A percentile compares a stretch with the other conserved stretches of the same genome.
These are phyloP conservation scores for Apiospora saccharicola DNA, from an alignment of 2,329 filamentous ascomycete species.

Conservation along the genomic window DNA sequence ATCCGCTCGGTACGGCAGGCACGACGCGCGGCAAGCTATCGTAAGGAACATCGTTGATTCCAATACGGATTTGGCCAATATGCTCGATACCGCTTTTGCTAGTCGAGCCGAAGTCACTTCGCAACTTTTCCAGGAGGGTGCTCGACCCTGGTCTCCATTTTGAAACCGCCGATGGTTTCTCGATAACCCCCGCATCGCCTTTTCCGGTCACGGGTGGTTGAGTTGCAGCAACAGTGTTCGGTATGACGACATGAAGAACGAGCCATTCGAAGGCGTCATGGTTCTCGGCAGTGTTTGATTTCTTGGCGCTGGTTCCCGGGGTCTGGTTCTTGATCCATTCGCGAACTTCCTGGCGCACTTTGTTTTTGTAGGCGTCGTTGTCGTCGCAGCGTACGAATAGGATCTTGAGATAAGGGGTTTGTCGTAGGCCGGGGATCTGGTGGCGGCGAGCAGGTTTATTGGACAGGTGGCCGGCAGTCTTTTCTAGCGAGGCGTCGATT, in stretches of 20 bases:
- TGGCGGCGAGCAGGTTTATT: conserved; percentile 71
- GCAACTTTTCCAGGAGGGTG: conserved; percentile 87
- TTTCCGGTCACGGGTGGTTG: conserved; percentile 73
- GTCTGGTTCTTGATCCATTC: conserved; percentile 90
- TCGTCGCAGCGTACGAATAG: conserved; percentile 93
- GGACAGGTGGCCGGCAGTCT: conserved; percentile 43
- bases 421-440: conserved; percentile 91
- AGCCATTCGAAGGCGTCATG: conserved; percentile 98
- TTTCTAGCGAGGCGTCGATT: conserved; percentile 48
- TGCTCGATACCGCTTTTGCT: conserved; percentile 76
- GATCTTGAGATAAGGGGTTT: conserved; percentile 93
- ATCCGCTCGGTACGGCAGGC: conserved; percentile 68
- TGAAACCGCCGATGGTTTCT: conserved; percentile 65
- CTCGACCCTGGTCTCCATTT: conserved; percentile 82
- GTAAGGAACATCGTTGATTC: conserved; percentile 72
- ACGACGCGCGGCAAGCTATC: conserved; percentile 69
- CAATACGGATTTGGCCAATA: conserved; percentile 84
- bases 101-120: conserved; percentile 84
- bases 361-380: conserved; percentile 89
- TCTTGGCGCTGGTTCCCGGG: conserved; percentile 64
- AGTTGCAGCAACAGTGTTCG: conserved; percentile 81
- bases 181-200: conserved; percentile 61
- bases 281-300: conserved; percentile 78
- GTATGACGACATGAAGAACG: conserved; percentile 89
- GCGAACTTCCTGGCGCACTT: conserved; percentile 77